These are phyloP conservation scores for Neurospora sp. DNA, from an alignment of 495 filamentous ascomycete species.

Conservation along the genomic window DNA sequence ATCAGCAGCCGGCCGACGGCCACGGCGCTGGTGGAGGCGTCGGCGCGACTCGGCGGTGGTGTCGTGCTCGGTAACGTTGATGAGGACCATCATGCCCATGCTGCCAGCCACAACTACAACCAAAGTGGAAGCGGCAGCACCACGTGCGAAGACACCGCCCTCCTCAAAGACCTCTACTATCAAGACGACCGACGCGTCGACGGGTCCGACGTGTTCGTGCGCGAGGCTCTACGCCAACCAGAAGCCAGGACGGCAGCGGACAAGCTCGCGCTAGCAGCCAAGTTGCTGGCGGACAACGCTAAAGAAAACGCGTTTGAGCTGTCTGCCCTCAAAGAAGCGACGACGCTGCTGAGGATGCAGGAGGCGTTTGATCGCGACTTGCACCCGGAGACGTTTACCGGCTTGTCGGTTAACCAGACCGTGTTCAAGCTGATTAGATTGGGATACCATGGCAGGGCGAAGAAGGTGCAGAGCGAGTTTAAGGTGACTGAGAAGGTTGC, in stretches of 20 bases:
- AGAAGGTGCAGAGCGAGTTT: conserved; percentile 83
- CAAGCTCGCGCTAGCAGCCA: conserved; percentile 75
- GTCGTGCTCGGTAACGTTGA: conserved; percentile 5
- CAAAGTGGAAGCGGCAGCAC: not conserved
- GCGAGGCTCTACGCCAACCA: conserved; percentile 62
- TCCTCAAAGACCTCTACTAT: conserved; percentile 94
- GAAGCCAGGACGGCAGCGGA: conserved; percentile 53
- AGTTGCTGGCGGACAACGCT: conserved; percentile 65
- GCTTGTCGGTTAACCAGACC: conserved; percentile 82
- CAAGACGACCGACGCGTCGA: conserved; percentile 91
- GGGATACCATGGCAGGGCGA: conserved; percentile 68
- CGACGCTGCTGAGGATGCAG: conserved; percentile 70
- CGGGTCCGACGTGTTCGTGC: conserved; percentile 74
- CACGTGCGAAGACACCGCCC: conserved; percentile 53
- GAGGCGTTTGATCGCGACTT: conserved; percentile 77
- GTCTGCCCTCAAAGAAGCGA: conserved; percentile 66
- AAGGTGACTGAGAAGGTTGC: conserved; percentile 80
- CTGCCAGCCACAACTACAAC: not conserved
- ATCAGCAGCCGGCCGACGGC: conserved; percentile 82
- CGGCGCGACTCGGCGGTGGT: conserved; percentile 38
- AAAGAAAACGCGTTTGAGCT: conserved; percentile 71
- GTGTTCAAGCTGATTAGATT: conserved; percentile 68
- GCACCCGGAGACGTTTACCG: conserved; percentile 55
- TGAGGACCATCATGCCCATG: conserved; percentile 20
- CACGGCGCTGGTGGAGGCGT: conserved; percentile 79